Conservation (phyloP, 1,139 yeast genomes). For the Geotrichum carabidarum region DNA sequence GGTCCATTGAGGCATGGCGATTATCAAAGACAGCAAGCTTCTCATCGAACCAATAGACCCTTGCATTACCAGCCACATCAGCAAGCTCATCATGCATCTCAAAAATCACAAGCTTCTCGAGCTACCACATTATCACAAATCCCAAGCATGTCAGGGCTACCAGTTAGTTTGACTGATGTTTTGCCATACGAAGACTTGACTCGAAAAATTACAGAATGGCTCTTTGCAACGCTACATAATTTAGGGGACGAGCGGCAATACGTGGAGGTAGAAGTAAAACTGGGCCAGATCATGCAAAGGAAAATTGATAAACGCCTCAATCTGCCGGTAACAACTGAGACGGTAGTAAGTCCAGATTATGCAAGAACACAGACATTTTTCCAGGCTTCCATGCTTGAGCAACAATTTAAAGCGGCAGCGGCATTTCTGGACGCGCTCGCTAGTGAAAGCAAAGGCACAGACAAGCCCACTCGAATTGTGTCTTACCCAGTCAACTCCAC, state of each 20-base stretch:
- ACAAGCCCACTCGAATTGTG: slow-evolving; percentile 7
- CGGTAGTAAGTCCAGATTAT: slow-evolving; percentile 53
- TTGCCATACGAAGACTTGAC: slow-evolving; percentile 81
- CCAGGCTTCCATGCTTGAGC: slow-evolving; percentile 65
- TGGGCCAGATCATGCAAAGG: slow-evolving; percentile 71
- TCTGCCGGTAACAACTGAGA: slow-evolving; percentile 72
- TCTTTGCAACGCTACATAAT: slow-evolving; percentile 70
- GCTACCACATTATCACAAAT: not conserved
- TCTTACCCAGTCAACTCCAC: slow-evolving; percentile 18
- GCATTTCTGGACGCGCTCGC: slow-evolving; percentile 48
- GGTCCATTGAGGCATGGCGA: not conserved
- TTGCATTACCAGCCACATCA: slow-evolving; percentile 1
- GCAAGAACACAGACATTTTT: slow-evolving; percentile 55
- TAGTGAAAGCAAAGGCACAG: slow-evolving; percentile 12
- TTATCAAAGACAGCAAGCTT: not conserved
- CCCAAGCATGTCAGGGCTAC: slow-evolving; percentile 18
- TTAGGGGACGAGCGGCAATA: slow-evolving; percentile 55
- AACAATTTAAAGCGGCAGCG: slow-evolving; percentile 57
- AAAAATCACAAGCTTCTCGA: not conserved
- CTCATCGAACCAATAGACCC: not conserved
- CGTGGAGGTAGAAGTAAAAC: slow-evolving; percentile 77
- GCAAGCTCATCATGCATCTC: slow-evolving; percentile 1
- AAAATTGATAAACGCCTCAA: slow-evolving; percentile 58
- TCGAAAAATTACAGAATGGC: slow-evolving; percentile 81
- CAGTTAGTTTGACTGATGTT: slow-evolving; percentile 57